These are phyloP conservation scores for Thermochaetoides thermophila DNA, from an alignment of 495 filamentous ascomycete species.

Conservation along the genomic window DNA sequence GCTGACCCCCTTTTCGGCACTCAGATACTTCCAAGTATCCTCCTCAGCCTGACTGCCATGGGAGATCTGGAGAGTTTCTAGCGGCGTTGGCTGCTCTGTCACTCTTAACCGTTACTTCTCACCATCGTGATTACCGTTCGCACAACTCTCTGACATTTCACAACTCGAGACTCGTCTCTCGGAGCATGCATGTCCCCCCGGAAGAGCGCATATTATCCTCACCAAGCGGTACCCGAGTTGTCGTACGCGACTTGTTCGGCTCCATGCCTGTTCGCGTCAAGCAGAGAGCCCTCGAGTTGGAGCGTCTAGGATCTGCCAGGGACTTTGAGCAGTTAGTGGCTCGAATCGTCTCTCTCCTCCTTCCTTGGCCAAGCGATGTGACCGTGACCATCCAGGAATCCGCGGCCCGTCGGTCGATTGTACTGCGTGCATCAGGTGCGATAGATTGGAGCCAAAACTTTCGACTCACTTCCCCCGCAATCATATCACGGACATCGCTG, in stretches of 20 bases:
- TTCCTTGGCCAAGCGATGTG: conserved; percentile 44
- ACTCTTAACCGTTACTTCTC: conserved; percentile 65
- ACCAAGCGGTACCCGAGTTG: conserved; percentile 62
- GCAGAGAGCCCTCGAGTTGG: conserved; percentile 48
- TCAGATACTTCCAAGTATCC: conserved; percentile 68
- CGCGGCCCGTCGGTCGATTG: conserved; percentile 3
- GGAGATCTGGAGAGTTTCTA: conserved; percentile 60
- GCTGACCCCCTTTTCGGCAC: no score
- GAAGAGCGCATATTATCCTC: conserved; percentile 42
- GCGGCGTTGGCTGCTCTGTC: conserved; percentile 66
- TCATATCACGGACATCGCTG: conserved; percentile 9
- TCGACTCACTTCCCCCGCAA: not conserved
- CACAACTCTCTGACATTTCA: conserved; percentile 61
- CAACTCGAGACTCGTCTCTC: conserved; percentile 51
- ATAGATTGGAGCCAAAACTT: not conserved
- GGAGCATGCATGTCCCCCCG: conserved; percentile 47
- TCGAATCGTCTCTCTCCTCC: conserved; percentile 43
- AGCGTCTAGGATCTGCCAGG: conserved; percentile 30
- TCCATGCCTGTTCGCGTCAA: conserved; percentile 96
- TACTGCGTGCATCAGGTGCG: conserved; percentile 6
- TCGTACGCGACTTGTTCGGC: conserved; percentile 78
- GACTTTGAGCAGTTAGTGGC: conserved; percentile 56
- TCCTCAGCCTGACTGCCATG: conserved; percentile 35
- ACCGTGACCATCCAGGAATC: conserved; percentile 31
- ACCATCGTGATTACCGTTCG: conserved; percentile 43